Evolutionary conservation across 345 rosid species (phyloP).

Genomic region (Psidium friedrichsthalianum): DNA sequence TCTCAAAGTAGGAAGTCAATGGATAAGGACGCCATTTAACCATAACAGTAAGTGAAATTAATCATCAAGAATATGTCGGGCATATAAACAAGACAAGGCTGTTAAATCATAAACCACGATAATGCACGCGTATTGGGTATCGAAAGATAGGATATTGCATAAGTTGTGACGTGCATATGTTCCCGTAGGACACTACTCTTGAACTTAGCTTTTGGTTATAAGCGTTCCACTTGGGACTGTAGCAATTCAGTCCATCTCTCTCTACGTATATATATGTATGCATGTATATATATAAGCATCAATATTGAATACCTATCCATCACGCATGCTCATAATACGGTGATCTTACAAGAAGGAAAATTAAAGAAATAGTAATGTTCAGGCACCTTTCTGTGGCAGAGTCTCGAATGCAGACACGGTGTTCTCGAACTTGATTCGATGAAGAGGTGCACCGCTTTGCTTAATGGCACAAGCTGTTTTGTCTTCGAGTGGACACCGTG

Average conservation of each 20-base stretch:
- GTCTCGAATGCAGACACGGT: constrained; percentile 97
- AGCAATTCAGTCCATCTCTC: neutral
- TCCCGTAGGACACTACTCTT: neutral
- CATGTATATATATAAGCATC: neutral
- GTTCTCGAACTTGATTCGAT: constrained; percentile 84
- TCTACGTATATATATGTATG: too few species aligned
- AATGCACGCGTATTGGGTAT: neutral
- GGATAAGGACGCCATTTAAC: neutral
- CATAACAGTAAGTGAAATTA: neutral
- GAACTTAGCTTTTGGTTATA: neutral
- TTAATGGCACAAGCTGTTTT: constrained; percentile 92
- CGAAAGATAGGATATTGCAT: neutral
- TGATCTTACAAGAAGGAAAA: neutral
- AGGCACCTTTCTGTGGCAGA: constrained; percentile 79
- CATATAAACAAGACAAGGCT: neutral
- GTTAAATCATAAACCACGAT: neutral
- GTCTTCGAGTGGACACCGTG: constrained; percentile 95
- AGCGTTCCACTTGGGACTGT: neutral
- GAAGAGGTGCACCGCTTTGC: constrained; percentile 93
- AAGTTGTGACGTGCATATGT: neutral
- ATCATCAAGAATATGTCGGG: neutral
- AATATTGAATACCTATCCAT: neutral
- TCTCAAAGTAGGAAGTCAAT: neutral
- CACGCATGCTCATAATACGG: neutral
- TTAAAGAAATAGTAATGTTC: neutral